Evolutionary conservation across 345 rosid genomes (phyloP).

Genomic region (Salix brachista): DNA sequence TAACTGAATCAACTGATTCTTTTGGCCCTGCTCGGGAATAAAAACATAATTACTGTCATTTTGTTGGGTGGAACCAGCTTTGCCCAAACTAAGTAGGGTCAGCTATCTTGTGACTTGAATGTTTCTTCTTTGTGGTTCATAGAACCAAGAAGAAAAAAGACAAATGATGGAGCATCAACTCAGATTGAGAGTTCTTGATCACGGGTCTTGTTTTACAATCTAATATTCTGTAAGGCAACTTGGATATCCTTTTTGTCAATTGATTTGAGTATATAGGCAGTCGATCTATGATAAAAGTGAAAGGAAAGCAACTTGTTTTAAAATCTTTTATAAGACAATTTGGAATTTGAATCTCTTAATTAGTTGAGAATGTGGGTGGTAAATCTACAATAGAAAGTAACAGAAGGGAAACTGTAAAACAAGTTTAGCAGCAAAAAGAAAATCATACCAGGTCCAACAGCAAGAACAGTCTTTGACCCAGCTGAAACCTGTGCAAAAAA

Average conservation of each 20-base stretch:
- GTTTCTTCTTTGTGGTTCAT: background rate
- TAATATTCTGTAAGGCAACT: background rate
- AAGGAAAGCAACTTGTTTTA: background rate
- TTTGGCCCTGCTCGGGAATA: constrained; percentile 54
- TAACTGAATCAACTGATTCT: constrained; percentile 59
- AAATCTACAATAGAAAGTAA: background rate
- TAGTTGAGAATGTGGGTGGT: background rate
- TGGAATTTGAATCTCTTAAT: background rate
- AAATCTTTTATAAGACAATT: background rate
- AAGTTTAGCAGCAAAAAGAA: constrained; percentile 2
- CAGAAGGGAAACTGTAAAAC: background rate
- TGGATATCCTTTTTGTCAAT: background rate
- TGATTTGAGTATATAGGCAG: background rate
- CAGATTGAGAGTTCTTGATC: background rate
- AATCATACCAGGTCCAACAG: constrained; percentile 75
- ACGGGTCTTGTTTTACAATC: background rate
- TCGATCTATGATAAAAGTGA: background rate
- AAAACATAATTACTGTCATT: background rate
- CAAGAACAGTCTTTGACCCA: constrained; percentile 86
- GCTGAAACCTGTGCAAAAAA: constrained; percentile 54
- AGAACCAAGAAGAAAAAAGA: background rate
- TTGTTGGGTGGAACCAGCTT: background rate
- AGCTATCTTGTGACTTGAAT: background rate
- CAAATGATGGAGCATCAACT: background rate
- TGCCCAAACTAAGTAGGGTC: background rate